A percentile compares a stretch with the other conserved stretches of the same genome.
phyloP scores from a whole-genome alignment of 208 protist genomes.

The Phytomonas sp. region DNA sequence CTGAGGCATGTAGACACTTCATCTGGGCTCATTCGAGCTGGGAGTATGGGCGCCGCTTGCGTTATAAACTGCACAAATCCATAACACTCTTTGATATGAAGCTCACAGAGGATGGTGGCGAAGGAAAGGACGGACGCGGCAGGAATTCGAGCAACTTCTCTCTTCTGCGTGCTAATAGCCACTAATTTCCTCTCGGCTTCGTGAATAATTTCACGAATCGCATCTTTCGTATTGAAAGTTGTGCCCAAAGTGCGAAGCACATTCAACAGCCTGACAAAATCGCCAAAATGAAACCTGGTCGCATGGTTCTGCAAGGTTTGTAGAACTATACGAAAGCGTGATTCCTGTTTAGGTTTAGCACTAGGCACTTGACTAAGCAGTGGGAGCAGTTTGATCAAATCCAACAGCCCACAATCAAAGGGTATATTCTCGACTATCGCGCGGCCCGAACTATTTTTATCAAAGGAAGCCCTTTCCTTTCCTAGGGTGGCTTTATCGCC shows the following conservation, averaged over 20 bases:
- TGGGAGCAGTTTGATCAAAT: slow-evolving; percentile 36
- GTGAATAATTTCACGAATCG: slow-evolving; percentile 17
- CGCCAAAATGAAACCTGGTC: slow-evolving; percentile 13
- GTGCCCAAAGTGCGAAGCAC: slow-evolving; percentile 32
- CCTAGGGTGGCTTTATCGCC: neutral
- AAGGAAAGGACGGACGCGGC: neutral
- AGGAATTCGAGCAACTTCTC: neutral
- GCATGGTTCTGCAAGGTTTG: slow-evolving; percentile 9
- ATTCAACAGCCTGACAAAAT: slow-evolving; percentile 43
- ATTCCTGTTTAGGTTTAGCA: neutral
- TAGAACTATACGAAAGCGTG: slow-evolving; percentile 15
- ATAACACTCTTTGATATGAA: neutral
- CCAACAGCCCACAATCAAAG: slow-evolving; percentile 13
- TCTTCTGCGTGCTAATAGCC: neutral
- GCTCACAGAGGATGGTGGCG: neutral
- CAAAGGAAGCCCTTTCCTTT: neutral
- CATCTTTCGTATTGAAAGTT: slow-evolving; percentile 16
- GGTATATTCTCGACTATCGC: neutral
- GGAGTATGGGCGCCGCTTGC: neutral
- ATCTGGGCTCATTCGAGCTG: neutral
- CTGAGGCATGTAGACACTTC: neutral
- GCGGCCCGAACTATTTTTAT: neutral
- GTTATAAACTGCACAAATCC: slow-evolving; percentile 4
- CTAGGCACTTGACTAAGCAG: slow-evolving; percentile 24
- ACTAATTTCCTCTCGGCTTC: neutral